Evolutionary conservation across 176 grass and related monocot species (phyloP).

Genomic region (Ananas comosus): DNA sequence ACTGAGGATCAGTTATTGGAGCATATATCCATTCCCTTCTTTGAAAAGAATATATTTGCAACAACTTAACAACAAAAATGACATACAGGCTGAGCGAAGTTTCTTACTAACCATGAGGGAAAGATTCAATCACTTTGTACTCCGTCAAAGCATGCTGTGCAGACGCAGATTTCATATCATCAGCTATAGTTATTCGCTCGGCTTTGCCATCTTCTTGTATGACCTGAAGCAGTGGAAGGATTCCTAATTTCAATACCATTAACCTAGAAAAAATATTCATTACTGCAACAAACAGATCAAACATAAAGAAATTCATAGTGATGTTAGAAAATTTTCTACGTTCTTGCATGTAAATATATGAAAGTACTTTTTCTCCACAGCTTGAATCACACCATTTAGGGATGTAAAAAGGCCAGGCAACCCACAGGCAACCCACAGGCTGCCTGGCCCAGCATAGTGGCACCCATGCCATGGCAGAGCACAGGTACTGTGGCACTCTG

Average conservation of each 20-base stretch:
- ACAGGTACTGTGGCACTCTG: too few species aligned
- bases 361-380: too few species aligned
- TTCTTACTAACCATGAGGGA: slow-evolving; percentile 39
- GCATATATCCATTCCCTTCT: neutral
- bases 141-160: slow-evolving; percentile 88
- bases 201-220: slow-evolving; percentile 73
- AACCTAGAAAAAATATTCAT: neutral
- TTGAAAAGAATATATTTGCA: neutral
- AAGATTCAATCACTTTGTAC: slow-evolving; percentile 73
- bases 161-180: slow-evolving; percentile 32
- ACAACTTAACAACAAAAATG: neutral
- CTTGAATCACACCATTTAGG: too few species aligned
- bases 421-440: too few species aligned
- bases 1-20: neutral
- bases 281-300: neutral
- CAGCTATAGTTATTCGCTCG: slow-evolving; percentile 61
- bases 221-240: slow-evolving; percentile 43
- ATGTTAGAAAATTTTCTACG: too few species aligned
- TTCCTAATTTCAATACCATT: slow-evolving; percentile 9
- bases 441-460: too few species aligned
- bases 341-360: too few species aligned
- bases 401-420: too few species aligned
- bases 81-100: neutral
- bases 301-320: neutral
- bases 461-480: too few species aligned